These are phyloP conservation scores for Taphrina betulina DNA, from an alignment of 1,139 yeast species.

Conservation along the genomic window DNA sequence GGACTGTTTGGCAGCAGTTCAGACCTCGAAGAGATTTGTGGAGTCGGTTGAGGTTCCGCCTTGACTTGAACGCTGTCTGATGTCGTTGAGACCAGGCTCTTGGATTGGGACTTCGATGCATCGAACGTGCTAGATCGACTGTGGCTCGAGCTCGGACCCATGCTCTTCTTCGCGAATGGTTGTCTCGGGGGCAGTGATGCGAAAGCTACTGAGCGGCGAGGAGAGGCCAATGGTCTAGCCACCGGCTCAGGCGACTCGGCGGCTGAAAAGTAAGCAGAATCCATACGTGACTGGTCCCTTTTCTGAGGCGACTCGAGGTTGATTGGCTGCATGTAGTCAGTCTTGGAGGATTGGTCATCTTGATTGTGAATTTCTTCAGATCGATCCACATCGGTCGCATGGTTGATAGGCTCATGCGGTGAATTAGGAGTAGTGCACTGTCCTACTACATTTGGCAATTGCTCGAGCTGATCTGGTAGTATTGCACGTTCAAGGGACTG, in stretches of 20 bases:
- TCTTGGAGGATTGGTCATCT: too few species aligned
- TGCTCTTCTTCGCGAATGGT: conserved; percentile 31
- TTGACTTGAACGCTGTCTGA: not conserved
- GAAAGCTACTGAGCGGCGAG: conserved; percentile 23
- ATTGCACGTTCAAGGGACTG: not conserved
- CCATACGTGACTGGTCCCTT: not conserved
- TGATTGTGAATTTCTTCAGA: too few species aligned
- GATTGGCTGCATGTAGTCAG: conserved; percentile 22
- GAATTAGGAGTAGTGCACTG: too few species aligned
- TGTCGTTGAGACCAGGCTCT: not conserved
- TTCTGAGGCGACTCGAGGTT: conserved; percentile 22
- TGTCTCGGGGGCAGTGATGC: conserved; percentile 31
- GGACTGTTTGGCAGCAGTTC: not conserved
- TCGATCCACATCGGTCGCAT: too few species aligned
- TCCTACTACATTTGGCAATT: too few species aligned
- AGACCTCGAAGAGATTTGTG: not conserved
- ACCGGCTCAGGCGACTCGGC: not conserved
- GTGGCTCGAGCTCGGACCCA: conserved; percentile 26
- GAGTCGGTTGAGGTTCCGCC: conserved; percentile 9
- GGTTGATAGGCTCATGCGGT: too few species aligned
- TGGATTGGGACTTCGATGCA: not conserved
- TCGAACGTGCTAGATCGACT: conserved; percentile 10
- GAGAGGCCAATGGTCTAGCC: not conserved
- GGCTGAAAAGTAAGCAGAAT: conserved; percentile 15
- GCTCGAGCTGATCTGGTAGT: too few species aligned